Evolutionary conservation across 2,329 filamentous ascomycete genomes (phyloP).

Genomic region (Talaromyces verruculosus): DNA sequence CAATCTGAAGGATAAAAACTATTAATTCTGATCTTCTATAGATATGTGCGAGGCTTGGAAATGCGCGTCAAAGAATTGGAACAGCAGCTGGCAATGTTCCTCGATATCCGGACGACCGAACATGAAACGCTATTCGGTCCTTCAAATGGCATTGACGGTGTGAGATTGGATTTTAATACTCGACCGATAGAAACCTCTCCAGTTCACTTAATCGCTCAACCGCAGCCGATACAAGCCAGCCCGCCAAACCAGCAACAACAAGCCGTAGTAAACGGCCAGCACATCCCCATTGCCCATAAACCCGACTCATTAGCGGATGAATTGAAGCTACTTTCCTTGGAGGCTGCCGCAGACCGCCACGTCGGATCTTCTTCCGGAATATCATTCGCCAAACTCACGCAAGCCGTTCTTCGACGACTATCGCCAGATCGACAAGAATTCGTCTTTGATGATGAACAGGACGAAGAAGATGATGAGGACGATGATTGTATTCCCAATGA

Average conservation of each 20-base stretch:
- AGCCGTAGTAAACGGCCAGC: neutral
- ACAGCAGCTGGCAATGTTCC: constrained; percentile 10
- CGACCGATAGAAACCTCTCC: neutral
- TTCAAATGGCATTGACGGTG: neutral
- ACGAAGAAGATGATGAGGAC: constrained; percentile 20
- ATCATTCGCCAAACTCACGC: constrained; percentile 48
- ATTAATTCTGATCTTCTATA: neutral
- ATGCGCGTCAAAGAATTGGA: constrained; percentile 12
- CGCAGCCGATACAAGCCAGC: neutral
- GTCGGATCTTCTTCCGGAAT: constrained; percentile 48
- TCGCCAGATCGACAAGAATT: constrained; percentile 47
- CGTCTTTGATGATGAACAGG: constrained; percentile 35
- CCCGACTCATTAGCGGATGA: constrained; percentile 25
- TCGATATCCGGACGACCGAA: constrained; percentile 5
- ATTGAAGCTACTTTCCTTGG: constrained; percentile 43
- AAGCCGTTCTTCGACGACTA: constrained; percentile 44
- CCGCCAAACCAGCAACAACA: neutral
- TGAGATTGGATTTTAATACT: neutral
- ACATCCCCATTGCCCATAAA: neutral
- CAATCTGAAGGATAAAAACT: too few relatives aligned
- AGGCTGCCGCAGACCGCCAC: constrained; percentile 48
- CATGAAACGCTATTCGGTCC: neutral
- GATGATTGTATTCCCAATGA: neutral
- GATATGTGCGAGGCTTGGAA: constrained; percentile 11
- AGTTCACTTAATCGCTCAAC: neutral